A percentile compares a stretch with the other conserved stretches of the same genome.
These are phyloP conservation scores for Yamadazyma sp. DNA, from an alignment of 1,139 yeast genomes.

Conservation along the genomic window DNA sequence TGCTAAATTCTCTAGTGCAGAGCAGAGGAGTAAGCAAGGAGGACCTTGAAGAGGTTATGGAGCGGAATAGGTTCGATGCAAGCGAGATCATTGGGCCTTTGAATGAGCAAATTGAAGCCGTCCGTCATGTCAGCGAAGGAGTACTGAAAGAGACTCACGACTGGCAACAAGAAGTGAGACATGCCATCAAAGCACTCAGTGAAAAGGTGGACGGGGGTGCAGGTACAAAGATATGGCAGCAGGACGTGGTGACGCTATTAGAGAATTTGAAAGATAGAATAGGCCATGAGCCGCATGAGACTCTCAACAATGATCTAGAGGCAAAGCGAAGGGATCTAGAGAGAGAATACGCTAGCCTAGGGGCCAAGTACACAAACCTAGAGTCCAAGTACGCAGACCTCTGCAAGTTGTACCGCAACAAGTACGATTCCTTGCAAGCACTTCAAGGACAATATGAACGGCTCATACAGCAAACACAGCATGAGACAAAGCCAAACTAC, in stretches of 20 bases:
- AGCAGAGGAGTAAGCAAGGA: slow-evolving; percentile 23
- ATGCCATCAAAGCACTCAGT: slow-evolving; percentile 2
- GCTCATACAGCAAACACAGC: slow-evolving; percentile 16
- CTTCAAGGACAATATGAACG: slow-evolving; percentile 27
- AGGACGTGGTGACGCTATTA: not conserved
- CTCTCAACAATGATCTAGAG: no score
- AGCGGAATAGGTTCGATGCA: slow-evolving; percentile 13
- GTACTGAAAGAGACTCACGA: slow-evolving; percentile 2
- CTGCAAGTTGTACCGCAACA: slow-evolving; percentile 24
- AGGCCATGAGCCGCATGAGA: not conserved
- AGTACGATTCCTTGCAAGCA: slow-evolving; percentile 23
- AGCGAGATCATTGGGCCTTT: slow-evolving; percentile 27
- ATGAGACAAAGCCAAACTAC: slow-evolving; percentile 3
- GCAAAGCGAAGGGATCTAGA: slow-evolving; percentile 3
- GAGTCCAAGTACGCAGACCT: slow-evolving; percentile 20
- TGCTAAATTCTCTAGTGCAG: slow-evolving; percentile 32
- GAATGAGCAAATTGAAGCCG: slow-evolving; percentile 25
- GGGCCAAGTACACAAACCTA: slow-evolving; percentile 19
- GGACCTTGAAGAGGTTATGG: slow-evolving; percentile 17
- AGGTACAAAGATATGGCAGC: not conserved
- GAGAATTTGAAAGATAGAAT: not conserved
- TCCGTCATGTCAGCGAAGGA: slow-evolving; percentile 21
- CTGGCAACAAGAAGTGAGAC: slow-evolving; percentile 4
- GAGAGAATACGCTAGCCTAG: slow-evolving; percentile 11
- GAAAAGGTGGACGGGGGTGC: not conserved